Evolutionary conservation across 2,329 filamentous ascomycete species (phyloP), one percentile per base, ranked within the genome.

Genomic region (Beauveria medogensis): DNA sequence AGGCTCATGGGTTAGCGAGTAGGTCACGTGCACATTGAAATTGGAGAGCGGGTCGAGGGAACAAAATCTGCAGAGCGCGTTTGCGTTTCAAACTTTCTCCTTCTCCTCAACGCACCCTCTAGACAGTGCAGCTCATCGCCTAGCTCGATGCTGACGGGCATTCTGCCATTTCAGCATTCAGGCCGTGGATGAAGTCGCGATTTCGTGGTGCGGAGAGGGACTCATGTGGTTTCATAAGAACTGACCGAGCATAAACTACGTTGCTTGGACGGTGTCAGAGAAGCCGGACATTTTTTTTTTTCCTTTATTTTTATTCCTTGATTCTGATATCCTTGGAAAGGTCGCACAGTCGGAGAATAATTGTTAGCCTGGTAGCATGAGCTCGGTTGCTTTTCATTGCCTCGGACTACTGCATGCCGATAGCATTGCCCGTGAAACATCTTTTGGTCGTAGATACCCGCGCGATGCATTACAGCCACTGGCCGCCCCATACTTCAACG

Each of bases 101-200:
- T 20, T 50, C 26, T 43, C 74, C 73, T 68, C 78, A 84, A 88
- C 87, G 88, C 88, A 83, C 82, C 87, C 86, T 82, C 80, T 79
- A 92, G 90, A 93, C 90, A 93, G 90, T 92, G 85, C 89, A 88
- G 83, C 81, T 81, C 87, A 87, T 85, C 81, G 82, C 78, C 74
- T 75, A 78, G 74, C 74, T 76, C 79, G 79, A 78, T 74, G 79
- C 74, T 74, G 79, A 76, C 75, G 78, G 80, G 78, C 88, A 82
- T 92, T 90, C 85, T 92, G 89, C 80, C 78, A 78, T 80, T 70
- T 66, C 72, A 78, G 75, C 75, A 69, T 73, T 80, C 47, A 77
- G 70, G 77, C 77, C 76, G 75, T 89, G 87, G 86, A 82, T 87
- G 82, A 76, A 75, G 69, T 74, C 77, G 81, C 82, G 82, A 82